Base-by-base conservation (phyloP, 2,329 filamentous ascomycete species). In the Trichophaea hybrida region DNA sequence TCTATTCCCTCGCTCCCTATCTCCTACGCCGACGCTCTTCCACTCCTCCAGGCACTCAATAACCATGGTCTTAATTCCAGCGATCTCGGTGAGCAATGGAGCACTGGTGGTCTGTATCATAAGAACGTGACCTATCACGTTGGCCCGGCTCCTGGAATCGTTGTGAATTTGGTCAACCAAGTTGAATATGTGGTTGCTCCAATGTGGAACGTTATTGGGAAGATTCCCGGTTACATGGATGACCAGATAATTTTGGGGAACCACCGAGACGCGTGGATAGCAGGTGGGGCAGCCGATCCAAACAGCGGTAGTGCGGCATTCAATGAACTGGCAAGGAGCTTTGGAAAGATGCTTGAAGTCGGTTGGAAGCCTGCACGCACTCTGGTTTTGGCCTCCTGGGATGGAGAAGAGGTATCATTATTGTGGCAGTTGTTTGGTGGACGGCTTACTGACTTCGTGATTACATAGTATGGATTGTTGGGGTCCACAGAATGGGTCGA, bases 401-500 rank as follows among this genome's bases (percentile, higher is more conserved):
- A 88, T 64, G 84, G 83, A 35, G 85, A 88, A 72, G 89, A 95
- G 72, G 94, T 95, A 66, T 24, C 24, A 24, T 24, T 24, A 24
- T 24, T 24, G 24, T 24, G 1, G 24, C 24, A 3, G 24, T 24
- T 24, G 24, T 24, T 24, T 24, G 24, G 24, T 24, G 24, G 3
- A 24, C 24, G 15, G 48, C 52, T 24, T 24, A 24, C 24, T 24
- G 24, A 24, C 24, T 24, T 3, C 24, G 24, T 24, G 24, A 24
- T 24, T 24, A 24, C 24, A 24, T 24, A 24, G 24, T 24, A 24
- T 24, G 48, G 44, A 0, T 77, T 95, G 4, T 72, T 95, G 12
- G 90, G 90, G 4, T 88, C 84, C 57, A 94, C 90, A 0, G 90
- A 95, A 70, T 95, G 89, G 88, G 88, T 95, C 0, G 89, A 95